Evolutionary conservation across 2,329 filamentous ascomycete genomes (phyloP).

Genomic region (Phaeosphaeriaceae sp.): DNA sequence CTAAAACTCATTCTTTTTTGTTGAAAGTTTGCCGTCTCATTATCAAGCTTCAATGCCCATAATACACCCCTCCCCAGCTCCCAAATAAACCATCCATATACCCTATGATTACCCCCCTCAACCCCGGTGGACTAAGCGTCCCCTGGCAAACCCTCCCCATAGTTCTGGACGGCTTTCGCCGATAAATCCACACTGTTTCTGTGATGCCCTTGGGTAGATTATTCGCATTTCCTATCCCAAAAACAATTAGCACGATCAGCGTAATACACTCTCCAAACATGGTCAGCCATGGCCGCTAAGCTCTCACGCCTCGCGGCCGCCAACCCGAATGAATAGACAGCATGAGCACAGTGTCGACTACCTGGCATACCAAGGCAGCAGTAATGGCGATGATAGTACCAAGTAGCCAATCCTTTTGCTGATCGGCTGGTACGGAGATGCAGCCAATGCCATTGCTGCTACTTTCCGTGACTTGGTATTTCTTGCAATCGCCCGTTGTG

Average conservation of each 20-base stretch:
- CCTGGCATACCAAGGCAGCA: conserved; percentile 4
- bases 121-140: conserved; percentile 7
- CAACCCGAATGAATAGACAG: neutral
- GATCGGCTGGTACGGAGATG: conserved; percentile 9
- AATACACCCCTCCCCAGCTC: conserved; percentile 9
- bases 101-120: conserved; percentile 16
- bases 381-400: conserved; percentile 10
- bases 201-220: conserved; percentile 10
- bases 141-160: conserved; percentile 10
- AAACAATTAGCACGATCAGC: conserved; percentile 10
- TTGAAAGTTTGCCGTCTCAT: no score
- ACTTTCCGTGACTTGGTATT: conserved; percentile 7
- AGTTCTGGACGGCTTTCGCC: conserved; percentile 3
- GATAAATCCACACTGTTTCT: conserved; percentile 15
- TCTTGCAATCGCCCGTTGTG: conserved; percentile 13
- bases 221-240: conserved; percentile 9
- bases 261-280: conserved; percentile 14
- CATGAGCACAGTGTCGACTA: conserved; percentile 5
- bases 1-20: no score
- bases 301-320: conserved; percentile 2
- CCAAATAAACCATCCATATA: conserved; percentile 18
- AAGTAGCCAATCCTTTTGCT: conserved; percentile 14
- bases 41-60: conserved; percentile 2
- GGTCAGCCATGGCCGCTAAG: conserved; percentile 15
- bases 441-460: conserved; percentile 20